Conservation (phyloP, 306 rosid species). For the Vigna hirtella region DNA sequence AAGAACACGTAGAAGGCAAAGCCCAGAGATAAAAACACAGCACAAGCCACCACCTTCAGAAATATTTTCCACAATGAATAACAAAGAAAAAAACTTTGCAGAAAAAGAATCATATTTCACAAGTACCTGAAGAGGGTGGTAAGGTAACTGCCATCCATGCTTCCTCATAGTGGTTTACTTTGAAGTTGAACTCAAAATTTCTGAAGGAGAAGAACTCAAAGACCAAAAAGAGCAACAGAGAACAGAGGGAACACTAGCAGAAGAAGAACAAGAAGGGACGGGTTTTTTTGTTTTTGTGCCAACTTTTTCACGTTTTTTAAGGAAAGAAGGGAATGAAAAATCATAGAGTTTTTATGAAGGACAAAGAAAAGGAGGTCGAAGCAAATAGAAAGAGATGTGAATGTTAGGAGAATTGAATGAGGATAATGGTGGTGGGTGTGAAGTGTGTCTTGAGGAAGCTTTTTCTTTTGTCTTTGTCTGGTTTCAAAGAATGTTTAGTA, state of each 20-base stretch:
- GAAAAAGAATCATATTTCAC: neutral
- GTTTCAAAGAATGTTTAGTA: slow-evolving; percentile 24
- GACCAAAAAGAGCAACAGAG: slow-evolving; percentile 16
- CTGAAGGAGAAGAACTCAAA: neutral
- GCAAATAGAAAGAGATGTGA: slow-evolving; percentile 36
- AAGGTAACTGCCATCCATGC: slow-evolving; percentile 93
- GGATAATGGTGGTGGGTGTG: slow-evolving; percentile 40
- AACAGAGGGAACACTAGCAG: slow-evolving; percentile 17
- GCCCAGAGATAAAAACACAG: slow-evolving; percentile 90
- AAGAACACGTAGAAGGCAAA: slow-evolving; percentile 93
- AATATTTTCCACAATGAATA: slow-evolving; percentile 22
- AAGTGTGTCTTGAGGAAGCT: slow-evolving; percentile 41
- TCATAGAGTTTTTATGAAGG: slow-evolving; percentile 44
- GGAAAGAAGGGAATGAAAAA: slow-evolving; percentile 41
- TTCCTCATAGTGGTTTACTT: slow-evolving; percentile 72
- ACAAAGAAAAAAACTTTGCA: neutral
- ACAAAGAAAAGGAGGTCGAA: slow-evolving; percentile 19
- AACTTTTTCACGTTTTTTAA: slow-evolving; percentile 42
- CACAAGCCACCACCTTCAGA: slow-evolving; percentile 85
- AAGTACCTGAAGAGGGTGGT: slow-evolving; percentile 88
- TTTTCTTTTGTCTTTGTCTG: slow-evolving; percentile 61
- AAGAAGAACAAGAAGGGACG: slow-evolving; percentile 1
- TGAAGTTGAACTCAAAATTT: neutral
- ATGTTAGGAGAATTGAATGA: slow-evolving; percentile 28
- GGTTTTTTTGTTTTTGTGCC: slow-evolving; percentile 17